A percentile compares a stretch with the other conserved stretches of the same genome.
Evolutionary conservation across 2,329 filamentous ascomycete genomes (phyloP).

Genomic region (Parascedosporium putredinis): DNA sequence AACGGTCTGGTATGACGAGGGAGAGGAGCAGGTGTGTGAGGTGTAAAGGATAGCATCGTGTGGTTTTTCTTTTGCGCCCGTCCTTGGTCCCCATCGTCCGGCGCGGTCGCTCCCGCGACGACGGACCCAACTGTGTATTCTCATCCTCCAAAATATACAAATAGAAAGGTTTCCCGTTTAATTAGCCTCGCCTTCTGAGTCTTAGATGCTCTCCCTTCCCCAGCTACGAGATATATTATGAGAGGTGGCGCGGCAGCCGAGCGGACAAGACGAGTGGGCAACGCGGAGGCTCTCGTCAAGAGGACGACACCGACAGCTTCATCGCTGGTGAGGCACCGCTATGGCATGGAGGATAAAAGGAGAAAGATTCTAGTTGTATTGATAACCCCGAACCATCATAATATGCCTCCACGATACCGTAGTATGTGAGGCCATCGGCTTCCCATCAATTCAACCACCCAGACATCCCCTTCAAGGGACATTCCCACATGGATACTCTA

Average conservation of each 20-base stretch:
- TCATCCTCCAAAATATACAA: slow-evolving; percentile 4
- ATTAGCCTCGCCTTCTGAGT: too few species aligned
- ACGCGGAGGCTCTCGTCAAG: too few species aligned
- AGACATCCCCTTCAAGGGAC: too few species aligned
- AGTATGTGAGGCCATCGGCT: background rate
- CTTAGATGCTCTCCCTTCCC: too few species aligned
- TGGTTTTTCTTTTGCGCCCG: background rate
- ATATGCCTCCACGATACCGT: background rate
- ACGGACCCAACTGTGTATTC: background rate
- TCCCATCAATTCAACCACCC: too few species aligned
- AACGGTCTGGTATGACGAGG: background rate
- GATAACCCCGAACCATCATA: background rate
- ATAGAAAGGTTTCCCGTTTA: background rate
- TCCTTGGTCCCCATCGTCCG: background rate
- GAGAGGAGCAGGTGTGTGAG: background rate
- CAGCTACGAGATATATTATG: too few species aligned
- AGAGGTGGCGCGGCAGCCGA: too few species aligned
- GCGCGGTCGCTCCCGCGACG: background rate
- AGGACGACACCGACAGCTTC: too few species aligned
- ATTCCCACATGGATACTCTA: too few species aligned
- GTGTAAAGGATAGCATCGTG: slow-evolving; percentile 1
- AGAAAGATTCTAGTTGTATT: background rate
- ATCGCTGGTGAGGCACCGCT: too few species aligned
- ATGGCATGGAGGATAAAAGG: too few species aligned
- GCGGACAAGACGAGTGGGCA: too few species aligned